Conservation (phyloP, 2,329 filamentous ascomycete genomes). For the Ophiostoma populinum region DNA sequence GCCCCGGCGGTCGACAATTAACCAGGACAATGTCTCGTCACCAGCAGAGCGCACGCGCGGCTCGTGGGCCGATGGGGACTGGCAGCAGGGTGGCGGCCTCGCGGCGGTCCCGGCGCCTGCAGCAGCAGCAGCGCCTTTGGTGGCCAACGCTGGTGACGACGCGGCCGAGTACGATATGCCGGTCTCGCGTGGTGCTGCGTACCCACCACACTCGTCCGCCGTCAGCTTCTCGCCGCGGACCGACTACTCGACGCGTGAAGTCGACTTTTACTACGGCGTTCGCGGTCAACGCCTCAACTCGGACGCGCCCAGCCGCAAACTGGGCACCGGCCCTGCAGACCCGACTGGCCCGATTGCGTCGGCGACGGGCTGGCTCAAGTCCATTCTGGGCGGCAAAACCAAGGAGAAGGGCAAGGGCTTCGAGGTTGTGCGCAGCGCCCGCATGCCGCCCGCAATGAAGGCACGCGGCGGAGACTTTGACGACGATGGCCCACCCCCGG, state of each 20-base stretch:
- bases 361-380: slow-evolving; percentile 77
- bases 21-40: slow-evolving; percentile 33
- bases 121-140: neutral
- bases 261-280: slow-evolving; percentile 92
- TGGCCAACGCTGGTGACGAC: slow-evolving; percentile 16
- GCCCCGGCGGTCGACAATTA: slow-evolving; percentile 22
- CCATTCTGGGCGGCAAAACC: slow-evolving; percentile 62
- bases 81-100: slow-evolving; percentile 13
- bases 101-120: neutral
- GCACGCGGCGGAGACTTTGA: slow-evolving; percentile 36
- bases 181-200: slow-evolving; percentile 24
- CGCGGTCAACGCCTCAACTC: slow-evolving; percentile 75
- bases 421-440: slow-evolving; percentile 80
- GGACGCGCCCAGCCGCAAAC: slow-evolving; percentile 60
- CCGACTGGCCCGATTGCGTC: slow-evolving; percentile 82
- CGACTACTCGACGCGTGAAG: slow-evolving; percentile 86
- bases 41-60: slow-evolving; percentile 19
- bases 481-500: slow-evolving; percentile 49
- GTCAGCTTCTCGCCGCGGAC: slow-evolving; percentile 40
- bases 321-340: slow-evolving; percentile 88
- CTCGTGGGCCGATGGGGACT: slow-evolving; percentile 22
- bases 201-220: slow-evolving; percentile 15
- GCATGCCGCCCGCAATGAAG: slow-evolving; percentile 64
- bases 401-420: slow-evolving; percentile 96
- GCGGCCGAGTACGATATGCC: slow-evolving; percentile 23